Conservation (phyloP, 2,329 filamentous ascomycete species). For the Xylaria sp. region DNA sequence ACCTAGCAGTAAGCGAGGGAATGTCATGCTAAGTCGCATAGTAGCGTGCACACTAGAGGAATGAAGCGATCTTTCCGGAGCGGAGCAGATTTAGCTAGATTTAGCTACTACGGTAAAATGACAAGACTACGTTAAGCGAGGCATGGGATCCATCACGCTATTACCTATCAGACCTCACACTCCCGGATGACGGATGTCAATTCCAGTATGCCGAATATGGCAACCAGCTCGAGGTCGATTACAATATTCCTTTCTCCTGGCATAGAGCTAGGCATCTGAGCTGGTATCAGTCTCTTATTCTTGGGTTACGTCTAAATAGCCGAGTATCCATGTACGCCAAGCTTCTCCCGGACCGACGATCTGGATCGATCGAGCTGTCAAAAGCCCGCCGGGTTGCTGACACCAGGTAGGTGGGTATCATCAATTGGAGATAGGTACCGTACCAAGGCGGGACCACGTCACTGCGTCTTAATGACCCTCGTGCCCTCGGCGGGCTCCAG, state of each 20-base stretch:
- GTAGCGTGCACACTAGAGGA: neutral
- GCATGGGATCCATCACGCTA: constrained; percentile 9
- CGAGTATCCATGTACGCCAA: neutral
- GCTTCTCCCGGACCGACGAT: neutral
- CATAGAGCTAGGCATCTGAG: neutral
- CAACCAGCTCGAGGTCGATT: constrained; percentile 24
- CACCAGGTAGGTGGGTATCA: constrained; percentile 3
- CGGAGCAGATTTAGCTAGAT: constrained; percentile 6
- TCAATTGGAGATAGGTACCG: constrained; percentile 1
- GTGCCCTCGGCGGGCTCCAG: constrained; percentile 86
- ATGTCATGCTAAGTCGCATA: neutral
- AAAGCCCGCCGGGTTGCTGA: neutral
- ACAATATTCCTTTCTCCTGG: neutral
- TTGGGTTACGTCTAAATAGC: constrained; percentile 9
- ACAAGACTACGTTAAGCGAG: constrained; percentile 28
- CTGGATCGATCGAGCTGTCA: constrained; percentile 1
- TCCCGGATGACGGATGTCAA: constrained; percentile 11
- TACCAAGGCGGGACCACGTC: constrained; percentile 7
- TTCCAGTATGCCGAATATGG: constrained; percentile 19
- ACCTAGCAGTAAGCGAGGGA: neutral
- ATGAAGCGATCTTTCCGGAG: constrained; percentile 9
- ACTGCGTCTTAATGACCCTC: constrained; percentile 43
- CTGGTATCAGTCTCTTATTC: neutral
- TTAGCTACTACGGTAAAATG: neutral
- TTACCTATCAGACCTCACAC: neutral